A percentile compares a stretch with the other conserved stretches of the same genome.
phyloP scores from a whole-genome alignment of 2,329 filamentous ascomycete genomes.

The Periconia macrospinosa region DNA sequence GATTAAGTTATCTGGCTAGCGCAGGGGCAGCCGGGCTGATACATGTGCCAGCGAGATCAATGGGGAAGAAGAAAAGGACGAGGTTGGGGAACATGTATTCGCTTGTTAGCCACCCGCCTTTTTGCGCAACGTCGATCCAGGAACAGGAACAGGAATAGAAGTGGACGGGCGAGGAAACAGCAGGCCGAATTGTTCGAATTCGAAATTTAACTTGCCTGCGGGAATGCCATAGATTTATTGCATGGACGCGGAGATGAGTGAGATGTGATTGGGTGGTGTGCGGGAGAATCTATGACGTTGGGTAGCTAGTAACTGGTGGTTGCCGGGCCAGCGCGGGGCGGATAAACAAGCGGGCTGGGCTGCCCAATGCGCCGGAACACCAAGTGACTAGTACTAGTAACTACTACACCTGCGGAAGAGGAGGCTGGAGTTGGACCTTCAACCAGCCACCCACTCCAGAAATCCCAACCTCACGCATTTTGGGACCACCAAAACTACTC shows the following conservation, averaged over 20 bases:
- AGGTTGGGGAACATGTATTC: background rate
- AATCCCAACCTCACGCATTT: background rate
- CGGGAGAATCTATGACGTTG: no score
- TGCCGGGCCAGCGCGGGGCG: no score
- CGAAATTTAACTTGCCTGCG: background rate
- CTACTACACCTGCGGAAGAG: background rate
- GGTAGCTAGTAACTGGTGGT: no score
- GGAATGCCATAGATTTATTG: no score
- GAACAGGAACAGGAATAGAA: background rate
- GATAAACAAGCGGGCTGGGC: no score
- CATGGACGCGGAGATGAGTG: no score
- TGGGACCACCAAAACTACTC: background rate
- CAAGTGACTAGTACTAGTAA: no score
- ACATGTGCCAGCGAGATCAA: background rate
- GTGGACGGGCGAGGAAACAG: background rate
- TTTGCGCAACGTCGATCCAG: background rate
- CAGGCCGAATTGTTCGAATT: background rate
- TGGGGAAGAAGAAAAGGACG: background rate
- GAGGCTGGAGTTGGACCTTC: background rate
- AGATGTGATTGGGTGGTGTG: no score
- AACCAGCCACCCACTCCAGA: background rate
- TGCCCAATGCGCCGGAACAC: no score
- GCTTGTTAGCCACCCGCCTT: background rate
- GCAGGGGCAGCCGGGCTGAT: background rate
- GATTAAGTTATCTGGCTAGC: background rate